Evolutionary conservation across 139 green algal genomes (phyloP).

Genomic region (Coelastrella sp.): DNA sequence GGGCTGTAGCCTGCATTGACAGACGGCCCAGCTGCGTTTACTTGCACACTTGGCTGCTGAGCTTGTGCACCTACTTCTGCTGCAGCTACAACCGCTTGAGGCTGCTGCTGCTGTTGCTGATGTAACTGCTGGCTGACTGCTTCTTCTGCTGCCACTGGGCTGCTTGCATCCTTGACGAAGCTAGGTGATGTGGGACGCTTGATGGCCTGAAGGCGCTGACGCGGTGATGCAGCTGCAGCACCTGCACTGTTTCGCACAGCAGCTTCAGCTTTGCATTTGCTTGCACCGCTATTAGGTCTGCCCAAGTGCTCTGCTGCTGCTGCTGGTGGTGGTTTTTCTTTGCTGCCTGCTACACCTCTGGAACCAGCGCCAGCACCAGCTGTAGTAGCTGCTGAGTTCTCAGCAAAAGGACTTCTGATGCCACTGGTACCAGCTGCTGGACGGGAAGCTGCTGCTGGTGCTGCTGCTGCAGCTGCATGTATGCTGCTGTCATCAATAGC

Average conservation of each 20-base stretch:
- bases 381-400: background rate
- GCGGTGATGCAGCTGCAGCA: constrained; percentile 2
- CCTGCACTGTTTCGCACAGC: background rate
- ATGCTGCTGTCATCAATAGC: too few species aligned
- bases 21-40: background rate
- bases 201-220: constrained; percentile 2
- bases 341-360: background rate
- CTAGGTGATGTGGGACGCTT: background rate
- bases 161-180: background rate
- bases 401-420: constrained; percentile 1
- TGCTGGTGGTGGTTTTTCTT: constrained; percentile 1
- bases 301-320: background rate
- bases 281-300: background rate
- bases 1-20: background rate
- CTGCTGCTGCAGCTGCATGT: constrained; percentile 1
- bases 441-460: background rate
- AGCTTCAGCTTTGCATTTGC: background rate
- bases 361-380: background rate
- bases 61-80: background rate
- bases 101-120: constrained; percentile 8
- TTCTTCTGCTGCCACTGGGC: background rate
- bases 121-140: background rate
- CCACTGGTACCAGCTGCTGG: too few species aligned
- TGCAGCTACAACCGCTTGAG: constrained; percentile 2
- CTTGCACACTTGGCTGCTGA: background rate